Conservation (phyloP, 306 rosid species). For the Arachis hypogaea region DNA sequence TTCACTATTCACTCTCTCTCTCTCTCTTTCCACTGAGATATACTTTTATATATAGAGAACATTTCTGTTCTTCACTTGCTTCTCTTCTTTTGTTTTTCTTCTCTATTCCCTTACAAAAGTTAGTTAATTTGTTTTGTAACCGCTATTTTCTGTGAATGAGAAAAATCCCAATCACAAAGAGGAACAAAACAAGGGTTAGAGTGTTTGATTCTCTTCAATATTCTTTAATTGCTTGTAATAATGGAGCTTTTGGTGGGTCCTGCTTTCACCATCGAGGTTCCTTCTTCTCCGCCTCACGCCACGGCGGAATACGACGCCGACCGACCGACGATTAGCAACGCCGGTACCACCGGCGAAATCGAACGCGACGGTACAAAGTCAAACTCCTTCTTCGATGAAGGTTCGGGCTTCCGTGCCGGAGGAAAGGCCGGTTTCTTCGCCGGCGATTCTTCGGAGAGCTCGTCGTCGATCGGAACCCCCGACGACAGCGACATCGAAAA, state of each 20-base stretch:
- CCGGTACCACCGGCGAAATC: not conserved
- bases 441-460: conserved; percentile 46
- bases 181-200: conserved; percentile 43
- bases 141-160: not conserved
- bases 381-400: not conserved
- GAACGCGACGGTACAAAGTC: not conserved
- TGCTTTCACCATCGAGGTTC: conserved; percentile 50
- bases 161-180: not conserved
- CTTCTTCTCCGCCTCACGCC: conserved; percentile 37
- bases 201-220: not conserved
- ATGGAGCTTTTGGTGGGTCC: conserved; percentile 72
- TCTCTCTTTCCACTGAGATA: not conserved
- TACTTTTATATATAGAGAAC: not conserved
- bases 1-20: not conserved
- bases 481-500: conserved; percentile 52
- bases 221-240: conserved; percentile 24
- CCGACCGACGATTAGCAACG: not conserved
- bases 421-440: not conserved
- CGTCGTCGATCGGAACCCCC: conserved; percentile 84
- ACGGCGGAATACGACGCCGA: conserved; percentile 15
- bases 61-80: not conserved
- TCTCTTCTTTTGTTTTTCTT: not conserved
- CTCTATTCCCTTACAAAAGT: not conserved
- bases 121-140: not conserved
- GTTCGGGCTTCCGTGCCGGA: conserved; percentile 29